These are phyloP conservation scores for Phytophthora pini DNA, from an alignment of 352 stramenopile genomes.

Conservation along the genomic window DNA sequence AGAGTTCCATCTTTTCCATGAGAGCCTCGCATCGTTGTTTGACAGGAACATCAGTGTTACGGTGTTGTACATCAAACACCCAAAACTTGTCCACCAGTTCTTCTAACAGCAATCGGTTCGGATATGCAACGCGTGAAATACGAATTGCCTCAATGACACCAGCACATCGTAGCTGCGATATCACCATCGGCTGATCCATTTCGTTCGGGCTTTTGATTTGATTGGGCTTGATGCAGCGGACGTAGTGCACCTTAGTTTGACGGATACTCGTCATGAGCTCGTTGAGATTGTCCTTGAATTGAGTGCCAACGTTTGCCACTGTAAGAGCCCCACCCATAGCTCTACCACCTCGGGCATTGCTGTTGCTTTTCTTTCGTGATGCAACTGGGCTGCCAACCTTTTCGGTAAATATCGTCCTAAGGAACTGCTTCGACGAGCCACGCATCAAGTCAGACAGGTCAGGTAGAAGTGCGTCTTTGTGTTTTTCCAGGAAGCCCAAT, in stretches of 20 bases:
- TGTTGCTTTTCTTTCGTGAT: constrained; percentile 33
- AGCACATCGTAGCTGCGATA: constrained; percentile 97
- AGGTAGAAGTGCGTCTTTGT: constrained; percentile 94
- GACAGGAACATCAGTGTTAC: constrained; percentile 47
- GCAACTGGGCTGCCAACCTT: constrained; percentile 33
- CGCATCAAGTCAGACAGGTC: constrained; percentile 91
- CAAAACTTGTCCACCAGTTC: constrained; percentile 85
- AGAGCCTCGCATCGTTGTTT: constrained; percentile 58
- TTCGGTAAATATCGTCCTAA: constrained; percentile 57
- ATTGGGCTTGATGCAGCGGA: constrained; percentile 99
- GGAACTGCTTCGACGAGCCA: constrained; percentile 66
- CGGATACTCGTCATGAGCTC: constrained; percentile 95
- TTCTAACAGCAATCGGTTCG: constrained; percentile 93
- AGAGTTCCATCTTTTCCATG: constrained; percentile 70
- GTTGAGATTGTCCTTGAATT: constrained; percentile 92
- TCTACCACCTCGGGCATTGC: constrained; percentile 40
- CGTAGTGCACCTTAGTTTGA: constrained; percentile 97
- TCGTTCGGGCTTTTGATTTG: constrained; percentile 90
- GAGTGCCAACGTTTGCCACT: constrained; percentile 71
- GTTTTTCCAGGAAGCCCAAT: constrained; percentile 95
- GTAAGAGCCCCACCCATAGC: constrained; percentile 50
- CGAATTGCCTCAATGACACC: constrained; percentile 99
- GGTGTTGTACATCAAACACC: constrained; percentile 59
- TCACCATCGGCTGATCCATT: constrained; percentile 93
- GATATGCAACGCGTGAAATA: constrained; percentile 97